Evolutionary conservation across 805 yeast species (phyloP).

Genomic region (Ascoidea asiatica): DNA sequence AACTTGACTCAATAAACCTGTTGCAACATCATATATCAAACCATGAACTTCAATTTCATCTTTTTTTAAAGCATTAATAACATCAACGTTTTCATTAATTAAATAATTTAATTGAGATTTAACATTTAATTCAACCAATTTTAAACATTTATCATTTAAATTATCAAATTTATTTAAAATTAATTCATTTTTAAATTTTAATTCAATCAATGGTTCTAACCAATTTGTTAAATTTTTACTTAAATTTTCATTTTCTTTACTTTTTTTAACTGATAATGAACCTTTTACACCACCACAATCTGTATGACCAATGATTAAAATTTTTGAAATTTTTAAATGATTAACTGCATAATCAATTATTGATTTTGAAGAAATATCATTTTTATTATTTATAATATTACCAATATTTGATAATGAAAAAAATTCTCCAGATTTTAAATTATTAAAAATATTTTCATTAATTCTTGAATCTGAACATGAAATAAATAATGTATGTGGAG

Average conservation of each 20-base stretch:
- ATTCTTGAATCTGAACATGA: conserved; percentile 92
- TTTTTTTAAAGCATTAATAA: conserved; percentile 50
- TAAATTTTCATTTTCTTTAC: conserved; percentile 21
- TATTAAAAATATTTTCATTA: conserved; percentile 61
- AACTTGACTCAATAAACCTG: conserved; percentile 37
- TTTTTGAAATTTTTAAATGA: conserved; percentile 65
- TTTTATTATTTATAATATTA: conserved; percentile 49
- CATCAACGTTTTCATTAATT: conserved; percentile 39
- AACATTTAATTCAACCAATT: conserved; percentile 66
- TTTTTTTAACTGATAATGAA: conserved; percentile 24
- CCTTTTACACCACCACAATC: conserved; percentile 93
- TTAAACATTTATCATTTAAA: conserved; percentile 39
- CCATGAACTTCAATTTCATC: conserved; percentile 72
- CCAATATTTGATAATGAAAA: conserved; percentile 86
- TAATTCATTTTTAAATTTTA: conserved; percentile 45
- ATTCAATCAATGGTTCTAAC: conserved; percentile 55
- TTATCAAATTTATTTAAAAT: conserved; percentile 36
- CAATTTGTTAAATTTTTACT: conserved; percentile 45
- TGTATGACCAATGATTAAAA: conserved; percentile 85
- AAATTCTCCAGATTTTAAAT: conserved; percentile 80
- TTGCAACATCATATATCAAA: conserved; percentile 67
- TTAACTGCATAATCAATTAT: conserved; percentile 83
- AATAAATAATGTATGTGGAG: conserved; percentile 89
- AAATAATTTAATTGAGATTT: conserved; percentile 58
- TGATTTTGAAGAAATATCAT: conserved; percentile 62